Percentiles rank a stretch among this genome's conserved stretches.
phyloP scores from a whole-genome alignment of 129 eudicot genomes.

The Ambrosia artemisiifolia region DNA sequence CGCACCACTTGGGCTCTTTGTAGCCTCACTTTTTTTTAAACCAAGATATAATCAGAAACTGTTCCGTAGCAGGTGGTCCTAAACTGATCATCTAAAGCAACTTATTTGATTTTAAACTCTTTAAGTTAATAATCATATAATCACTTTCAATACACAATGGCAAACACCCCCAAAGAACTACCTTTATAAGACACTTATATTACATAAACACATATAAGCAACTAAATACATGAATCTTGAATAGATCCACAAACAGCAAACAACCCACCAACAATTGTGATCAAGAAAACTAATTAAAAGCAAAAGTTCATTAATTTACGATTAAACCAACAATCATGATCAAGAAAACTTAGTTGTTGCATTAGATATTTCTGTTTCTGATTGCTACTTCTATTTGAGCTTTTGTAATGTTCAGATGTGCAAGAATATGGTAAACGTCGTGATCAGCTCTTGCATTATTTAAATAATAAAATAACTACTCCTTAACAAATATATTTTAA shows the following conservation, averaged over 20 bases:
- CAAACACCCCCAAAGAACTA: background rate
- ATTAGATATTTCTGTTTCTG: too few relatives aligned
- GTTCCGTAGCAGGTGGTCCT: background rate
- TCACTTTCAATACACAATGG: background rate
- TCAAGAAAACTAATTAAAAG: background rate
- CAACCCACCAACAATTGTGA: background rate
- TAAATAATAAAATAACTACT: too few relatives aligned
- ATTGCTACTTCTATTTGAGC: too few relatives aligned
- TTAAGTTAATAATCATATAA: background rate
- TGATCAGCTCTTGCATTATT: too few relatives aligned
- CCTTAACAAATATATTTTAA: too few relatives aligned
- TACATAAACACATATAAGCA: background rate
- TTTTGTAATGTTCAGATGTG: too few relatives aligned
- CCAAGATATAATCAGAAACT: background rate
- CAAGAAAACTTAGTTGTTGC: background rate
- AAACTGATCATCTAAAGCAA: background rate
- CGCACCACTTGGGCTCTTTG: too few relatives aligned
- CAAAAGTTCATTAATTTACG: background rate
- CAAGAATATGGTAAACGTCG: too few relatives aligned
- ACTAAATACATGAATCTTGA: background rate
- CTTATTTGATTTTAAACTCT: background rate
- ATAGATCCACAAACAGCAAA: background rate
- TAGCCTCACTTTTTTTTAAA: too few relatives aligned
- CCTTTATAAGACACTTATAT: background rate
- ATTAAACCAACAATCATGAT: background rate